Base-by-base conservation (phyloP, 331 rosid genomes). In the Rosa hybrid region DNA sequence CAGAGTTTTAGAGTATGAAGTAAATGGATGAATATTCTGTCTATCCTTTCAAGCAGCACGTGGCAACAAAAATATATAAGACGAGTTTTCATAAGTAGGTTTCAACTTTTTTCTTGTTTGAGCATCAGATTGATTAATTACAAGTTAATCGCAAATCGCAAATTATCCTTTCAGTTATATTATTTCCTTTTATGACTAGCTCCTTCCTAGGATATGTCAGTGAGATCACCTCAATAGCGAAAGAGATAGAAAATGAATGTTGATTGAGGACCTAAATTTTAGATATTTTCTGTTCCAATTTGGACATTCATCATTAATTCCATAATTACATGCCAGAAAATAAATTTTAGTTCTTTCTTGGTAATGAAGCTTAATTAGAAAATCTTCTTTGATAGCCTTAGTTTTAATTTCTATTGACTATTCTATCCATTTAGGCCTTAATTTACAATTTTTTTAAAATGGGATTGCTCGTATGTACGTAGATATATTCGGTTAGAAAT, bases 11-110 rank as follows among this genome's bases (percentile, higher is more conserved):
- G 51, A 5, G 68, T 12, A 75, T n/a, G 18, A 69, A 38, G 71
- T 74, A 54, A 56, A 74, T 54, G 68, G 46, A 8, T 34, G 50
- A 68, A 68, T 68, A 75, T 75, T 57, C 70, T 75, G 53, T n/a
- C 8, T 7, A 18, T 68, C 72, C 41, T 68, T 9, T 68, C 4
- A 20, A 68, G 72, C 16, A 18, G 16, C 1, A 68, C 8, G 50
- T 41, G 50, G 72, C 50, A 41, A 41, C 14, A 68, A 2, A 68
- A 39, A 38, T 8, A 41, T 41, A 68, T 2, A 17, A 41, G 72
- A 41, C 70, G 70, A 45, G 70, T 30, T 23, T 1, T 10, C 17
- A 4, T 63, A 63, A 38, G 1, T 14, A 63, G 17, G 69, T 39
- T 68, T 68, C 72, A 18, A 39, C 50, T 41, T 38, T 39, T 67